Percentiles rank a stretch among this genome's conserved stretches.
phyloP scores from a whole-genome alignment of 768 basidiomycete genomes.

The Phylloporus rhodoxanthus region DNA sequence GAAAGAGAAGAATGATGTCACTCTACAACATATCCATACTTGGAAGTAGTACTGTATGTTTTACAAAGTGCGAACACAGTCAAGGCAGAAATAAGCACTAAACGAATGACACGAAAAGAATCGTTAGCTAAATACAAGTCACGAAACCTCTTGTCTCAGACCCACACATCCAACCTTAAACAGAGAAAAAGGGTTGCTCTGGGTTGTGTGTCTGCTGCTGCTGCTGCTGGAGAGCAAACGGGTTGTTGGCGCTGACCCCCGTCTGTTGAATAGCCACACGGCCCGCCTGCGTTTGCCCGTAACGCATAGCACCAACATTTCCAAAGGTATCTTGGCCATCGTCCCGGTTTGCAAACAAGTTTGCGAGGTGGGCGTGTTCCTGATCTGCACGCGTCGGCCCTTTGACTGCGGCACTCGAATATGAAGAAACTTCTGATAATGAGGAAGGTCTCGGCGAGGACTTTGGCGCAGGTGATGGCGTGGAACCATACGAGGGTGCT shows the following conservation, averaged over 20 bases:
- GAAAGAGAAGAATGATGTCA: conserved; percentile 21
- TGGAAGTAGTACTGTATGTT: conserved; percentile 10
- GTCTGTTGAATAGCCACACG: conserved; percentile 42
- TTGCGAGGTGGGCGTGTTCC: conserved; percentile 68
- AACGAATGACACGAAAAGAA: conserved; percentile 5
- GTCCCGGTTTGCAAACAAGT: conserved; percentile 80
- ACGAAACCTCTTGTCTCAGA: background rate
- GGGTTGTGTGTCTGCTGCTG: conserved; percentile 38
- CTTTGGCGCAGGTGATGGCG: conserved; percentile 41
- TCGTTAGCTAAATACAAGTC: conserved; percentile 10
- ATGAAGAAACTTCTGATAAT: conserved; percentile 31
- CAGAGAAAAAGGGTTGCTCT: conserved; percentile 79
- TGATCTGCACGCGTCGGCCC: conserved; percentile 52
- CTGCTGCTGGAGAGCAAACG: conserved; percentile 50
- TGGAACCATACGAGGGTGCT: conserved; percentile 27
- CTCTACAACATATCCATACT: conserved; percentile 13
- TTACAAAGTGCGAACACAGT: background rate
- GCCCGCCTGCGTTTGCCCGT: conserved; percentile 55
- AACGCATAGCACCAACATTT: conserved; percentile 76
- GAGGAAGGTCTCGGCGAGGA: conserved; percentile 34
- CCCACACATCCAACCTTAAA: conserved; percentile 35
- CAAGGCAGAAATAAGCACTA: conserved; percentile 12
- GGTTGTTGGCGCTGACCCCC: conserved; percentile 49
- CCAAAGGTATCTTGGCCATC: conserved; percentile 96
- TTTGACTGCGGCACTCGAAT: conserved; percentile 9